Evolutionary conservation across 345 rosid species (phyloP).

Genomic region (Eucalyptus curtisii): DNA sequence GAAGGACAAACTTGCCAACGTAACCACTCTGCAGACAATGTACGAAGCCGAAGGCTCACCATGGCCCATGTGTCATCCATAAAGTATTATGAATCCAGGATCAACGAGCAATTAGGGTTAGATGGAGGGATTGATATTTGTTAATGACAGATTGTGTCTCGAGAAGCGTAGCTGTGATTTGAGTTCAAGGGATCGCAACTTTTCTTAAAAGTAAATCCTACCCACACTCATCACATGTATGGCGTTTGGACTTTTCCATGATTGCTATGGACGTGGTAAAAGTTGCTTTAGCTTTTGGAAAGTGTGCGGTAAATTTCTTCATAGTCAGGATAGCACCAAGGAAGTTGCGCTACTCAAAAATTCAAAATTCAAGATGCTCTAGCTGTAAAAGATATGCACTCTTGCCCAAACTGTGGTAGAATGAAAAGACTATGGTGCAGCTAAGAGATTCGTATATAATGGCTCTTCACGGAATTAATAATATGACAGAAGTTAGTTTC

Average conservation of each 20-base stretch:
- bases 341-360: neutral
- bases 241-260: neutral
- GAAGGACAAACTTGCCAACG: neutral
- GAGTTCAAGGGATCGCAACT: neutral
- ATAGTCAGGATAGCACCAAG: rapidly evolving
- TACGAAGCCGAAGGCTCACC: neutral
- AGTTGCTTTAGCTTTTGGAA: neutral
- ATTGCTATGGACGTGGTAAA: rapidly evolving
- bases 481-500: neutral
- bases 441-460: rapidly evolving
- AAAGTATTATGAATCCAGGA: neutral
- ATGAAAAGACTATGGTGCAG: neutral
- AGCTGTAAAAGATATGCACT: neutral
- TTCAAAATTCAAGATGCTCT: neutral
- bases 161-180: rapidly evolving
- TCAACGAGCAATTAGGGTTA: neutral
- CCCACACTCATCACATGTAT: neutral
- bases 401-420: neutral
- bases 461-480: rapidly evolving
- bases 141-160: neutral
- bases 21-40: neutral
- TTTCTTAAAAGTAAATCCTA: neutral
- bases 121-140: neutral
- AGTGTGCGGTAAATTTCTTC: neutral
- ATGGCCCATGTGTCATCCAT: neutral